Base-by-base conservation (phyloP, 2,329 filamentous ascomycete species). In the Phyllosticta citriasiana region DNA sequence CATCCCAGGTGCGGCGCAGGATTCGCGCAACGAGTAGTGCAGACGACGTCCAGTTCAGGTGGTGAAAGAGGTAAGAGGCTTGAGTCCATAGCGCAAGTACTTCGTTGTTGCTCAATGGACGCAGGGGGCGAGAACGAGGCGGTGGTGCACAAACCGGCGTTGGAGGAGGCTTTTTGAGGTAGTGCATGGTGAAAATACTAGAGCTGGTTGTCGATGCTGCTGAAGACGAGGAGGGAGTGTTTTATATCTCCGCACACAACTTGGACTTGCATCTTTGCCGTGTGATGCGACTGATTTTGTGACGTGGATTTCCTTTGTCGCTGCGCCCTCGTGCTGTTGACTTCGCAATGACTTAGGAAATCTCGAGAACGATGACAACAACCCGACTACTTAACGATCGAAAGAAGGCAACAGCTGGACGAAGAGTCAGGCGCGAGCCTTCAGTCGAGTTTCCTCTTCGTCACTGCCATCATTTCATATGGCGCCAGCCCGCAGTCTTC, bases 381-480 rank as follows among this genome's bases (percentile, higher is more conserved):
- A 47, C 35, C 5, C 35, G 35, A 16, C 12, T 4, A 10, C 12
- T 14, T 16, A 9, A 40, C 12, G 35, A 4, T 33, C 30, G 6
- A 40, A 22, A 40, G 33, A 12, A 30, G 27, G 9, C 27, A 30
- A 30, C 4, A 30, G 27, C 27, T 30, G 27, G 9, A 30, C 27
- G 27, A 30, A 8, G 27, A 30, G 4, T 30, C 27, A 30, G 27
- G 6, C 6, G 9, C 6, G 9, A 30, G 27, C 12, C 33, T 16
- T n/a, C 14, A 16, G 6, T 47, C 40, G 2, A 47, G 12, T 47
- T 47, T 47, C 27, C 57, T 64, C 22, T 53, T 63, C 14, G 67
- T 67, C n/a, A 71, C 62, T 7, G 67, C 70, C 33, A 75, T 63
- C 12, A 71, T 16, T 53, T 75, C 73, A 69, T 72, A 74, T 4